Evolutionary conservation across 2,329 filamentous ascomycete species (phyloP).

Genomic region (Anisogramma anomala): DNA sequence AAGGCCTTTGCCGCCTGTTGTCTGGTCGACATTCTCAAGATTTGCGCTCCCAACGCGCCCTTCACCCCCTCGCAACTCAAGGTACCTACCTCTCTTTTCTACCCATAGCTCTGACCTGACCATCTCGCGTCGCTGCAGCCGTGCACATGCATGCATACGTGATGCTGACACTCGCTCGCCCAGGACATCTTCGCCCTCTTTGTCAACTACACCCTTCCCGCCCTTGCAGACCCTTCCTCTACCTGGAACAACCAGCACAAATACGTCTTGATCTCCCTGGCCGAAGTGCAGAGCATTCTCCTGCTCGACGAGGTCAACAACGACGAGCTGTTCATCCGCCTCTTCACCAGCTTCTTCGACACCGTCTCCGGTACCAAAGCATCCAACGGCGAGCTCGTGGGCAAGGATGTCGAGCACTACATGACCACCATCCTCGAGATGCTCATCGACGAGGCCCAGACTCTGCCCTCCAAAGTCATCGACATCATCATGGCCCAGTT

Average conservation of each 20-base stretch:
- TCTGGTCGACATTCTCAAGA: constrained; percentile 80
- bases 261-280: constrained; percentile 77
- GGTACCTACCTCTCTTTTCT: constrained; percentile 40
- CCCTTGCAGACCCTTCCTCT: constrained; percentile 74
- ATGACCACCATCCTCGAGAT: constrained; percentile 78
- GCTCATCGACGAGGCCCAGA: constrained; percentile 74
- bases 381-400: constrained; percentile 66
- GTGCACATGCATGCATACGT: no score
- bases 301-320: constrained; percentile 79
- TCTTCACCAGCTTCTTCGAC: constrained; percentile 88
- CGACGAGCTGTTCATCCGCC: constrained; percentile 63
- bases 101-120: no score
- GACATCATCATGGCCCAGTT: constrained; percentile 96
- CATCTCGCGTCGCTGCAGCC: no score
- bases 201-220: constrained; percentile 69
- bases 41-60: constrained; percentile 90
- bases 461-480: constrained; percentile 68
- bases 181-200: constrained; percentile 91
- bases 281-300: constrained; percentile 89
- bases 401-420: constrained; percentile 87
- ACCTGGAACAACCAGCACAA: constrained; percentile 90
- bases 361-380: constrained; percentile 72
- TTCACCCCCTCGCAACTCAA: constrained; percentile 85
- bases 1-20: constrained; percentile 81
- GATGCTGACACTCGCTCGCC: neutral